Evolutionary conservation across 768 basidiomycete genomes (phyloP), one percentile per base, ranked within the genome.

Genomic region (Infundibulicybe gibba): DNA sequence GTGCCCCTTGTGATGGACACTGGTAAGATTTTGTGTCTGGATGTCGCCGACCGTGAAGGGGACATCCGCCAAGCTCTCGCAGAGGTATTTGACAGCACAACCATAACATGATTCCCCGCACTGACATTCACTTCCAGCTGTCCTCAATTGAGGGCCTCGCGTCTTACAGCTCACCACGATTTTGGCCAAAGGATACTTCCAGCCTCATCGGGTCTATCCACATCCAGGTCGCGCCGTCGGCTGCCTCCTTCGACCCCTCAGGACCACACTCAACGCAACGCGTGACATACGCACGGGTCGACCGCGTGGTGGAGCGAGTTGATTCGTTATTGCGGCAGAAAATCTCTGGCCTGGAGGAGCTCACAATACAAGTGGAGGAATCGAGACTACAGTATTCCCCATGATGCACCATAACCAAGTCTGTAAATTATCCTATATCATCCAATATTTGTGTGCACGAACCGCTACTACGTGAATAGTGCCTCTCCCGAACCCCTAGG

Each of bases 131-230:
- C n/a, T 79, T 33, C 13, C 59, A 95, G 92, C 74, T 97, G 9
- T 67, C 75, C 1, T 71, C 75, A 2, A 69, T 97, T 43, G 85
- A 91, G 52, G 94, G 92, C 2, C 70, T 99, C 3, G 80, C 77
- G 2, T 89, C 89, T 2, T 95, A 88, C 65, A 81, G 81, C 2
- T 73, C 77, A 1, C 82, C 94, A 0, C 79, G 91, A 19, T 97
- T 99, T 66, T 98, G 97, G 97, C 94, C 94, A 0, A 94, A 95
- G 65, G 94, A 97, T 63, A 80, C 90, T 3, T 76, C 79, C 2
- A 83, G 80, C 39, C 62, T 97, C 33, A 83, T 97, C 55, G 97
- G 95, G 17, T 92, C 91, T 6, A 91, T 98, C 46, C 92, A 90
- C 61, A 81, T 99, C 41, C 90, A 91, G 54, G 76, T 99, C n/a